Conservation (phyloP, 164 flowering plant species). For the Vitis riparia region DNA sequence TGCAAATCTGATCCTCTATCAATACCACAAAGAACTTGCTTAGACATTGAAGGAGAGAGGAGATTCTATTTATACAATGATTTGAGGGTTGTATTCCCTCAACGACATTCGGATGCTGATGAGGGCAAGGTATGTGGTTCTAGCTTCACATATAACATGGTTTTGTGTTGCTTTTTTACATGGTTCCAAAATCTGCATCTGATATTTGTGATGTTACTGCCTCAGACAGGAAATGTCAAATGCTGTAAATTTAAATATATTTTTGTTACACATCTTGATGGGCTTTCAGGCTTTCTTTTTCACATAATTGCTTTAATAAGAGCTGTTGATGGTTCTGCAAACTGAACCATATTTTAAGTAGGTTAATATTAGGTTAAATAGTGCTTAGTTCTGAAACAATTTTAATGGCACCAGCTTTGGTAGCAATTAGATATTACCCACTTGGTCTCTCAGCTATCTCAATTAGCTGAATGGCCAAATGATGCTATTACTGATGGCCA, state of each 20-base stretch:
- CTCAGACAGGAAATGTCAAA: neutral
- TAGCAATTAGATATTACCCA: no score
- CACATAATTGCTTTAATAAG: no score
- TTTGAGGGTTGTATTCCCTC: constrained; percentile 47
- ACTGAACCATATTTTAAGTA: neutral
- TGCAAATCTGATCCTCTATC: constrained; percentile 19
- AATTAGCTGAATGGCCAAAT: no score
- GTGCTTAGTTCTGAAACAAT: no score
- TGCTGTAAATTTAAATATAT: neutral
- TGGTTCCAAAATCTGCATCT: neutral
- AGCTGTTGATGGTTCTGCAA: no score
- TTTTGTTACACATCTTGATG: neutral
- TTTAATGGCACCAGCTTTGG: no score
- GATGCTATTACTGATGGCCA: no score
- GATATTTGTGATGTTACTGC: neutral
- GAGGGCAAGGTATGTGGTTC: constrained; percentile 42
- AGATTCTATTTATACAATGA: constrained; percentile 46
- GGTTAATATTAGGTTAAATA: no score
- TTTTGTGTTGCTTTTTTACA: neutral
- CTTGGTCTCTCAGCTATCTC: no score
- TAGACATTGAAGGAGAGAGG: constrained; percentile 21
- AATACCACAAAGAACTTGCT: constrained; percentile 5
- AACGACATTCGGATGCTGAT: constrained; percentile 45
- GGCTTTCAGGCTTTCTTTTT: neutral
- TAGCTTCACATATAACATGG: neutral